A percentile compares a stretch with the other conserved stretches of the same genome.
Evolutionary conservation across 2,329 filamentous ascomycete genomes (phyloP).

Genomic region (Colletotrichum liriopes): DNA sequence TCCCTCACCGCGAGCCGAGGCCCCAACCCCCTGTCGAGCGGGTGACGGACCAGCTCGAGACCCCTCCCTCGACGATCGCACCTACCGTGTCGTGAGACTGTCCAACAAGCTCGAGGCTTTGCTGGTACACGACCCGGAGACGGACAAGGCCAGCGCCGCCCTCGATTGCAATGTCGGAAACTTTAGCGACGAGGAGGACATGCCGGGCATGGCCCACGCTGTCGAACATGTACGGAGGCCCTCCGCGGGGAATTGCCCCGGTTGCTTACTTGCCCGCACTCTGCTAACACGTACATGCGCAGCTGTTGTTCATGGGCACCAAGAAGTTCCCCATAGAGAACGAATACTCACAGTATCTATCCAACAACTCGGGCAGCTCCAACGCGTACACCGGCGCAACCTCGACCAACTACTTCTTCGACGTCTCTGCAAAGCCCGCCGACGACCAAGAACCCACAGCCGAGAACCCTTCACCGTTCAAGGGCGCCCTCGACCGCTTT

Average conservation of each 20-base stretch:
- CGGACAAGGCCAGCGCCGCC: constrained; percentile 96
- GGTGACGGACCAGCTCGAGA: constrained; percentile 82
- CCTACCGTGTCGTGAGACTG: constrained; percentile 89
- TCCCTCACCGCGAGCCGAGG: constrained; percentile 49
- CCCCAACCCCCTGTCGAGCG: constrained; percentile 53
- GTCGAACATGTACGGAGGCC: constrained; percentile 82
- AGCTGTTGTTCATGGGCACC: constrained; percentile 97
- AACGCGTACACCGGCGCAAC: constrained; percentile 96
- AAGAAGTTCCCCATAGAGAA: constrained; percentile 98
- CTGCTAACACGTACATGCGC: constrained; percentile 34
- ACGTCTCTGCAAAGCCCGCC: constrained; percentile 86
- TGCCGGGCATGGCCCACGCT: constrained; percentile 96
- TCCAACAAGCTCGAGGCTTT: constrained; percentile 91
- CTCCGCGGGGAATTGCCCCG: background rate
- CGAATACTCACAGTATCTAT: constrained; percentile 94
- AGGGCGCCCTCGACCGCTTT: constrained; percentile 90
- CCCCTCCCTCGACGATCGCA: constrained; percentile 86
- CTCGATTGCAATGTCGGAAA: constrained; percentile 97
- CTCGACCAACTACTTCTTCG: constrained; percentile 98
- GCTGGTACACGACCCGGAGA: constrained; percentile 92
- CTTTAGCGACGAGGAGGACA: constrained; percentile 91
- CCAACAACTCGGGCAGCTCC: constrained; percentile 89
- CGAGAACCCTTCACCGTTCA: constrained; percentile 73
- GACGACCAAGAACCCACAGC: constrained; percentile 71
- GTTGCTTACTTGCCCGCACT: constrained; percentile 20